Base-by-base conservation (phyloP, 106 monocot species). In the Dendrobium catenatum region DNA sequence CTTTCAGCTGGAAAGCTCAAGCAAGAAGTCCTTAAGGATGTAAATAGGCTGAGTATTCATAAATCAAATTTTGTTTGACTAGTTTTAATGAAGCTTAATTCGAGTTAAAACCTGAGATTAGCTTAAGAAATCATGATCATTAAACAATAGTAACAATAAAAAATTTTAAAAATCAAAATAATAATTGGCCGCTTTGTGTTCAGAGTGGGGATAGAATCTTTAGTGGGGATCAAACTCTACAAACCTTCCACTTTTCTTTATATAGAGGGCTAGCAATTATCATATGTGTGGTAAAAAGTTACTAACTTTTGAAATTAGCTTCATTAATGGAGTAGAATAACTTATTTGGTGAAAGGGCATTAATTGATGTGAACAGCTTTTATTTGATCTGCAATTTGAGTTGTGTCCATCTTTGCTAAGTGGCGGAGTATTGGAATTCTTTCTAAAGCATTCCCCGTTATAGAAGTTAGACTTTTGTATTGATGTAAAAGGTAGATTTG, bases 331-430 rank as follows among this genome's bases (percentile, higher is more conserved):
- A 24, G 24, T 64, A 26, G 64, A 26, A 64, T 64, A 64, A 40
- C 72, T 4, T 37, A 37, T 72, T 33, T 4, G 15, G 72, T 72
- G 33, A 72, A 72, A 72, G 72, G 37, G 37, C 33, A 40, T 33
- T 40, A 4, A 72, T 33, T 40, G 70, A 72, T 72, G 72, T 37
- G 15, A 72, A 72, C 37, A 33, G 16, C 16, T 72, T 72, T 72
- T 72, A 72, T 72, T 72, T 33, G 72, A 72, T 11, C 11, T 40
- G 72, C n/a, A 72, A 72, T 40, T 51, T 72, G 72, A 72, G 72
- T 72, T 33, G 40, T 40, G 37, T 40, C 13, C 72, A 72, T 72
- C 29, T 72, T 33, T 70, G 13, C 29, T 37, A 15, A 16, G 72
- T 40, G 72, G 33, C 10, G 40, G 72, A 13, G 37, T 72, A 37